phyloP scores from a whole-genome alignment of 2,329 filamentous ascomycete genomes.

The Phialophora verrucosa region DNA sequence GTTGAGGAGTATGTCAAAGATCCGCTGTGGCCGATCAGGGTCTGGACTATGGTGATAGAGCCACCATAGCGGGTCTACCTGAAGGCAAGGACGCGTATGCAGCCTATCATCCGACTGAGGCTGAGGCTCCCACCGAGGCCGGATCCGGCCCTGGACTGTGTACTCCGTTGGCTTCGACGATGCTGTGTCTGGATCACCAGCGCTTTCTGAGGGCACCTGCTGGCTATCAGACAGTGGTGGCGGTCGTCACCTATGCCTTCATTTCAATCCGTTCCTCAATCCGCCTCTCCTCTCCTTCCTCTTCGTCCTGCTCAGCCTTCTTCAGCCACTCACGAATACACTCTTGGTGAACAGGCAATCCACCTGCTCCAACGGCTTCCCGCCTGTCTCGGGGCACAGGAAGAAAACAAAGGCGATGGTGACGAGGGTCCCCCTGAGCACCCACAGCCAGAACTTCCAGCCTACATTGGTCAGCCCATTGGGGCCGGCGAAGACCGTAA shows the following conservation, averaged over 20 bases:
- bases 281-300: slow-evolving; percentile 2
- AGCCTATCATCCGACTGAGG: neutral
- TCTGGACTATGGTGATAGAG: neutral
- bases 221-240: neutral
- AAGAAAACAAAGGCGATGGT: slow-evolving; percentile 33
- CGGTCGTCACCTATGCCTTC: neutral
- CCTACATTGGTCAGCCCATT: slow-evolving; percentile 43
- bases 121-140: neutral
- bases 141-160: neutral
- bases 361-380: slow-evolving; percentile 34
- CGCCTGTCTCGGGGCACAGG: slow-evolving; percentile 35
- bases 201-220: neutral
- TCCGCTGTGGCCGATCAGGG: too few relatives aligned
- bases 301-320: slow-evolving; percentile 7
- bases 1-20: neutral
- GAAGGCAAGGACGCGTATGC: neutral
- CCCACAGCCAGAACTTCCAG: slow-evolving; percentile 43
- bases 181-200: neutral
- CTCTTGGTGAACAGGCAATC: slow-evolving; percentile 26
- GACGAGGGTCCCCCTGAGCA: slow-evolving; percentile 43
- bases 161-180: neutral
- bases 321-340: slow-evolving; percentile 17
- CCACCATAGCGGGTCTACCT: neutral
- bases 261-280: slow-evolving; percentile 8
- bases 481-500: slow-evolving; percentile 47